Base-by-base conservation (phyloP, 2,329 filamentous ascomycete species). In the Phialophora chinensis region DNA sequence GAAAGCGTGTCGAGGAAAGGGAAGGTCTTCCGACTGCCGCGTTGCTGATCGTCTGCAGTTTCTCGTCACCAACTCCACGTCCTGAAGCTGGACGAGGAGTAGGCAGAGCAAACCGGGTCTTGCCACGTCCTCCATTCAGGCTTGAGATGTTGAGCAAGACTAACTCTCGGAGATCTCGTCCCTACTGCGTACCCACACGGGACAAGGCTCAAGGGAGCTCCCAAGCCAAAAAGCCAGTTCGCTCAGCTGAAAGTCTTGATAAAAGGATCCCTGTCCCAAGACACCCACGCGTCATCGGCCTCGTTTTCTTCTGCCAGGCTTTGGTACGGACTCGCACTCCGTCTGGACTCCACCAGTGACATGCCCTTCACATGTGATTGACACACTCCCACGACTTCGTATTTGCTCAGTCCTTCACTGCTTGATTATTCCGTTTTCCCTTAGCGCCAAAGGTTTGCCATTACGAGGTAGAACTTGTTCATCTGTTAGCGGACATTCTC, bases 281-380 rank as follows among this genome's bases (percentile, higher is more conserved):
- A 27, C 49, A 27, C 10, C 49, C 49, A 27, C 49, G 49, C 49
- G 49, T 52, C 49, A 52, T 60, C 57, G 17, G 17, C 57, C 25
- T 50, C 38, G 35, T 35, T 50, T 42, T 23, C 57, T 17, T 17
- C 17, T 27, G 42, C 20, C 57, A 49, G 20, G 42, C 29, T 50
- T 12, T 11, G 23, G n/a, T 12, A 35, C 33, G 33, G 10, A 35
- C 31, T 33, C 31, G 35, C n/a, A 27, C 27, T 27, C 27, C 27
- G 27, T 27, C 47, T n/a, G 20, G 25, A 33, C 25, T 53, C 53
- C 29, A n/a, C 27, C 25, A 55, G 25, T 35, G 25, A 31, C 29
- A 55, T 20, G 17, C n/a, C 53, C 23, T 55, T 55, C 53, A 33
- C 53, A 55, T n/a, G 25, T 33, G 25, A 31, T 33, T 29, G 25